Percentiles rank a stretch among this genome's conserved stretches.
phyloP scores from a whole-genome alignment of 2,329 filamentous ascomycete genomes.

The Alternaria gansuensis region DNA sequence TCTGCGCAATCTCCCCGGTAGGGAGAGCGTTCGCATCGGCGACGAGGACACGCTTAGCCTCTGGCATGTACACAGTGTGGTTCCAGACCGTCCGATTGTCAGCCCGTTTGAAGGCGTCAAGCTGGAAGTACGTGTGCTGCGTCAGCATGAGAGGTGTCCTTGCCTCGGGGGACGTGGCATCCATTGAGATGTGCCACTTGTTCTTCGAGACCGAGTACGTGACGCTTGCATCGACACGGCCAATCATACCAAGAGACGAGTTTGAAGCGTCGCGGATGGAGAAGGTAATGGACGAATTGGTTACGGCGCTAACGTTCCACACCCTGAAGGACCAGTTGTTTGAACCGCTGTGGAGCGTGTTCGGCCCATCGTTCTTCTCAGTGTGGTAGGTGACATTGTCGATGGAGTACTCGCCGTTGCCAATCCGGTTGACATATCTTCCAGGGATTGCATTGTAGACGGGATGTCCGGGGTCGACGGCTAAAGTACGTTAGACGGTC shows the following conservation, averaged over 20 bases:
- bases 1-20: conserved; percentile 44
- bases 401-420: conserved; percentile 43
- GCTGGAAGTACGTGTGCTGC: conserved; percentile 51
- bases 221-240: conserved; percentile 41
- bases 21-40: conserved; percentile 44
- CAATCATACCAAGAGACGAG: conserved; percentile 44
- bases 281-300: conserved; percentile 44
- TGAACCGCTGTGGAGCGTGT: conserved; percentile 47
- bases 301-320: conserved; percentile 43
- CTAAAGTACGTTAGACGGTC: conserved; percentile 29
- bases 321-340: conserved; percentile 47
- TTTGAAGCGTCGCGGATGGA: conserved; percentile 43
- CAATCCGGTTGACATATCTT: conserved; percentile 48
- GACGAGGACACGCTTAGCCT: conserved; percentile 39
- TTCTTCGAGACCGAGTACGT: conserved; percentile 47
- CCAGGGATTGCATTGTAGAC: conserved; percentile 50
- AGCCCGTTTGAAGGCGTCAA: conserved; percentile 46
- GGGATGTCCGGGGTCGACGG: conserved; percentile 47
- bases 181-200: conserved; percentile 47
- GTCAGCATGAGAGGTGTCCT: conserved; percentile 48
- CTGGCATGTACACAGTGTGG: conserved; percentile 47
- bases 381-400: conserved; percentile 43
- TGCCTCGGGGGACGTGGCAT: conserved; percentile 39
- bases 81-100: conserved; percentile 47
- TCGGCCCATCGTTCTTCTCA: conserved; percentile 45